phyloP scores from a whole-genome alignment of 192 early-diverging fungal genomes.

The Pilaira anomala region DNA sequence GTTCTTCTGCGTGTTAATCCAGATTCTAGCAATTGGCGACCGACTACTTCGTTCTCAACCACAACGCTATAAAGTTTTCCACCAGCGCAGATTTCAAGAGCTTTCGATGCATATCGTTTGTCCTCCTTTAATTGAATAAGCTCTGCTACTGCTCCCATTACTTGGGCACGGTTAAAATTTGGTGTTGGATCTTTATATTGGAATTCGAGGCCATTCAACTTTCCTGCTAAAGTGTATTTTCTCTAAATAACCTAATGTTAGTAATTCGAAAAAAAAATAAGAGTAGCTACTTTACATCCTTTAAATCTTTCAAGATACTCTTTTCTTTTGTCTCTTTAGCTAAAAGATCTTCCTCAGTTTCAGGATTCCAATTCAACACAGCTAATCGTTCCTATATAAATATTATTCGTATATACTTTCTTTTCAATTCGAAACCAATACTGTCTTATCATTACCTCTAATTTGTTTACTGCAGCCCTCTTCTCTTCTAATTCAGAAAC shows the following conservation, averaged over 20 bases:
- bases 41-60: conserved; percentile 84
- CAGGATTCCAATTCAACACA: conserved; percentile 42
- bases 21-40: conserved; percentile 72
- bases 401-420: neutral
- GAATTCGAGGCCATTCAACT: conserved; percentile 71
- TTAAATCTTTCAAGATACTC: conserved; percentile 29
- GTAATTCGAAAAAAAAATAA: neutral
- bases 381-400: conserved; percentile 25
- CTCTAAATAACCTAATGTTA: conserved; percentile 29
- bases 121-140: conserved; percentile 76
- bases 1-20: conserved; percentile 83
- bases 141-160: conserved; percentile 93
- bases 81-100: conserved; percentile 94
- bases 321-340: conserved; percentile 31
- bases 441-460: conserved; percentile 21
- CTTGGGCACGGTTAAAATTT: conserved; percentile 84
- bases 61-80: conserved; percentile 93
- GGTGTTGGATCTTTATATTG: conserved; percentile 79
- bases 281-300: conserved; percentile 29
- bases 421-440: neutral
- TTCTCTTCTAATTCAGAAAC: conserved; percentile 39
- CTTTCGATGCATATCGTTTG: conserved; percentile 62
- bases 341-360: conserved; percentile 38
- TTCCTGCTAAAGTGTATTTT: conserved; percentile 48
- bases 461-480: conserved; percentile 1